Percentiles rank a stretch among this genome's conserved stretches.
Conservation (phyloP, 257 asterid genomes). For the Lantana camara region DNA sequence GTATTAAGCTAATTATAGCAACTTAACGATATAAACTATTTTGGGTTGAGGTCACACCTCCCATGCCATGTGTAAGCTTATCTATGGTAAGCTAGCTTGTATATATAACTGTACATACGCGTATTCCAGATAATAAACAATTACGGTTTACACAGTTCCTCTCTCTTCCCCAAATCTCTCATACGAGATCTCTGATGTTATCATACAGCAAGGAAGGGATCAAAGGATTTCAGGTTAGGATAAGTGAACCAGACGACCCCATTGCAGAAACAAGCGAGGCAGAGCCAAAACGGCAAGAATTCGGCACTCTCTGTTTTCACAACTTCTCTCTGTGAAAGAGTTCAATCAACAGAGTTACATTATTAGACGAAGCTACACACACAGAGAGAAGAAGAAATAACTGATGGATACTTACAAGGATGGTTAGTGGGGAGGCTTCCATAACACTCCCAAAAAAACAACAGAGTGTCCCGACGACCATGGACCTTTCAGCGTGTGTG, state of each 20-base stretch:
- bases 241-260: constrained; percentile 60
- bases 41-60: too few relatives aligned
- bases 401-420: constrained; percentile 41
- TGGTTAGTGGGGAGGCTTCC: constrained; percentile 66
- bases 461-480: constrained; percentile 54
- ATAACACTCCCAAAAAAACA: constrained; percentile 56
- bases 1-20: too few relatives aligned
- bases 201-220: constrained; percentile 57
- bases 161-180: too few relatives aligned
- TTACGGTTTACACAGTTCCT: too few relatives aligned
- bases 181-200: too few relatives aligned
- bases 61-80: too few relatives aligned
- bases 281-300: constrained; percentile 61
- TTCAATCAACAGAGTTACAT: not conserved
- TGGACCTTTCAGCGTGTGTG: constrained; percentile 40
- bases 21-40: too few relatives aligned
- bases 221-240: constrained; percentile 50
- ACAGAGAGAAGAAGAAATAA: too few relatives aligned
- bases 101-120: too few relatives aligned
- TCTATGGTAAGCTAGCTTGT: too few relatives aligned
- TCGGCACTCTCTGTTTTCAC: constrained; percentile 51
- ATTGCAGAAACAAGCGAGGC: constrained; percentile 53
- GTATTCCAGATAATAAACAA: too few relatives aligned
- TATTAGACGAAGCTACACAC: not conserved
- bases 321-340: constrained; percentile 38